Evolutionary conservation across 108 stramenopile species (phyloP).

Genomic region (Thalassiosira profunda): DNA sequence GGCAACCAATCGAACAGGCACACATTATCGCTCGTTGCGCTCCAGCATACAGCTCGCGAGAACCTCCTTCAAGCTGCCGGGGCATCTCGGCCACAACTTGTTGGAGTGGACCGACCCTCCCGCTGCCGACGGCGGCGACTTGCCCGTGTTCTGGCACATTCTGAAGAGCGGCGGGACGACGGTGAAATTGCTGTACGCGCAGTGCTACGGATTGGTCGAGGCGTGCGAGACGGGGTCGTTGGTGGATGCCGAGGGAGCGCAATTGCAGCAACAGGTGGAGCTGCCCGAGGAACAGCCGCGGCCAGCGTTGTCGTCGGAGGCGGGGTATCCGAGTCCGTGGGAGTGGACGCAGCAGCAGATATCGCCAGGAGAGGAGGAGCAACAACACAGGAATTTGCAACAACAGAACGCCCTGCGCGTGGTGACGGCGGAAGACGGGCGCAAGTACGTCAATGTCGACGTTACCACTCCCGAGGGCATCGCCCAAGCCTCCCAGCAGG

Average conservation of each 20-base stretch:
- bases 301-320: no score
- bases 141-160: constrained; percentile 60
- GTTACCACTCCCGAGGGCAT: constrained; percentile 42
- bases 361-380: not conserved
- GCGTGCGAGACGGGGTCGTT: constrained; percentile 41
- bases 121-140: constrained; percentile 8
- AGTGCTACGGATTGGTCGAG: constrained; percentile 39
- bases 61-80: constrained; percentile 30
- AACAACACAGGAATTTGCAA: not conserved
- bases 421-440: constrained; percentile 40
- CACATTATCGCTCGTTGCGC: not conserved
- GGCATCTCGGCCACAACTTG: constrained; percentile 18
- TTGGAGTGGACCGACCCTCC: constrained; percentile 22
- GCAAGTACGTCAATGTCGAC: constrained; percentile 54
- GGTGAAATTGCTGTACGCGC: constrained; percentile 46
- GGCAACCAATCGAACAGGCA: no score
- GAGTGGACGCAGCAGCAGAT: constrained; percentile 14
- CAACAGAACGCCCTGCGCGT: constrained; percentile 36
- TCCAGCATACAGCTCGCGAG: constrained; percentile 26
- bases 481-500: constrained; percentile 19
- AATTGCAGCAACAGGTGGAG: not conserved
- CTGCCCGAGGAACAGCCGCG: not conserved
- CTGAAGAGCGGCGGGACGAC: constrained; percentile 48
- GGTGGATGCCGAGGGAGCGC: not conserved
- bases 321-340: not conserved